phyloP scores from a whole-genome alignment of 495 filamentous ascomycete species.

The Gamarada debralockiae region DNA sequence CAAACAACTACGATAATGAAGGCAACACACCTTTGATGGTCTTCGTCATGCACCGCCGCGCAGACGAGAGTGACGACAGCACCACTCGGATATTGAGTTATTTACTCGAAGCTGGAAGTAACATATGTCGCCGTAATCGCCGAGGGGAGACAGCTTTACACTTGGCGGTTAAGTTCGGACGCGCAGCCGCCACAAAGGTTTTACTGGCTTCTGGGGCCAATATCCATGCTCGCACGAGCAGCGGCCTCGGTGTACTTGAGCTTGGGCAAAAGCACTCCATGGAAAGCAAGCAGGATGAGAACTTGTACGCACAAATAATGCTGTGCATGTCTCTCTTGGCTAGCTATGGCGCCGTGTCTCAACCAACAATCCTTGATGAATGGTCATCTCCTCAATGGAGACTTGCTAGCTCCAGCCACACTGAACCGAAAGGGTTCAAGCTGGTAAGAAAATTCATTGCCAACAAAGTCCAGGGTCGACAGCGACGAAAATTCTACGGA shows the following conservation, averaged over 20 bases:
- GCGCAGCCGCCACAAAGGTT: conserved; percentile 37
- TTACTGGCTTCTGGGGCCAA: conserved; percentile 39
- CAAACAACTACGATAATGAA: conserved; percentile 37
- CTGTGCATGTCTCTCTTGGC: conserved; percentile 8
- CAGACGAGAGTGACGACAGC: conserved; percentile 26
- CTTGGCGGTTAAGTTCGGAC: conserved; percentile 38
- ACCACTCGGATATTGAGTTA: conserved; percentile 27
- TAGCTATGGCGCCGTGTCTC: neutral
- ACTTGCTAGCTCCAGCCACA: no score
- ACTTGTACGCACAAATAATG: conserved; percentile 7
- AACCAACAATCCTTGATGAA: conserved; percentile 6
- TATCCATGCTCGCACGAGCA: conserved; percentile 24
- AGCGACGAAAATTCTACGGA: no score
- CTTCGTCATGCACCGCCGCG: conserved; percentile 36
- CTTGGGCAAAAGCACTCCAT: neutral
- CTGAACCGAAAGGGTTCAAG: no score
- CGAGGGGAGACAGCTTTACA: conserved; percentile 42
- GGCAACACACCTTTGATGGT: conserved; percentile 44
- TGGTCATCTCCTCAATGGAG: no score
- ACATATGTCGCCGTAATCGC: conserved; percentile 36
- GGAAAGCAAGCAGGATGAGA: neutral
- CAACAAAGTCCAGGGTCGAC: no score
- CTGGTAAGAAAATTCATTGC: no score
- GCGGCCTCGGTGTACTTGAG: neutral
- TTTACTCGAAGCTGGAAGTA: conserved; percentile 28